Percentiles rank a stretch among this genome's conserved stretches.
Conservation (phyloP, 163 green algal species). For the Scenedesmus sp. region DNA sequence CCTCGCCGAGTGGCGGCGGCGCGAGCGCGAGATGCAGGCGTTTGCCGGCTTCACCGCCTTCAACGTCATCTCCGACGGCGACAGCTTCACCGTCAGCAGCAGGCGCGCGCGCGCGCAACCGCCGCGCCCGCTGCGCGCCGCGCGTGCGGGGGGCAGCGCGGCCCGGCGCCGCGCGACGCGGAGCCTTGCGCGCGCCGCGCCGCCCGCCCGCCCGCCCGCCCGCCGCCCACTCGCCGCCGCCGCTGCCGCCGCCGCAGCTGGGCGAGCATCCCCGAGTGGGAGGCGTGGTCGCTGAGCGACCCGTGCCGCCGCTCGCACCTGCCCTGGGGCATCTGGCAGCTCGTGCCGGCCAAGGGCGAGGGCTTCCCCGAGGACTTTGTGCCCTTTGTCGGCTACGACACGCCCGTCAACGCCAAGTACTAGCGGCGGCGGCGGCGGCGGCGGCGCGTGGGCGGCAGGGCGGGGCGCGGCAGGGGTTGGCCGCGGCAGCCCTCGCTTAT, state of each 20-base stretch:
- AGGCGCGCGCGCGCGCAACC: slow-evolving; percentile 8
- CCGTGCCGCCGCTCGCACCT: slow-evolving; percentile 47
- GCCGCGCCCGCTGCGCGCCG: neutral
- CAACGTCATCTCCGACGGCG: slow-evolving; percentile 33
- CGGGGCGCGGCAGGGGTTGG: neutral
- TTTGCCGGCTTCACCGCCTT: slow-evolving; percentile 38
- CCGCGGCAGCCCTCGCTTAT: neutral
- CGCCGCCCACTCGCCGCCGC: no score
- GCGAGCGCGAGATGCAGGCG: slow-evolving; percentile 38
- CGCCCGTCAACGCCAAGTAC: slow-evolving; percentile 54
- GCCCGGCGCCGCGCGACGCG: neutral
- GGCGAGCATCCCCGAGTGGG: slow-evolving; percentile 51
- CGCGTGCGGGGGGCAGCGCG: neutral
- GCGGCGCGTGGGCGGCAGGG: no score
- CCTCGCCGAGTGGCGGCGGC: slow-evolving; percentile 30
- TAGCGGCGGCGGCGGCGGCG: neutral
- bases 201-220: no score
- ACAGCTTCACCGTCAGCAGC: slow-evolving; percentile 40
- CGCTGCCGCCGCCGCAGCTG: slow-evolving; percentile 30
- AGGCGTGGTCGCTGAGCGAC: slow-evolving; percentile 47
- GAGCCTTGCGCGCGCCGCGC: neutral
- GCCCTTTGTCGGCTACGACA: slow-evolving; percentile 38
- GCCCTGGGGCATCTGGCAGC: slow-evolving; percentile 55
- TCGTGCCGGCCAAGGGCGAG: slow-evolving; percentile 50
- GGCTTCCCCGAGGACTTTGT: slow-evolving; percentile 53